Evolutionary conservation across 768 basidiomycete species (phyloP), one percentile per base, ranked within the genome.

Genomic region (Dentipellis sp.): DNA sequence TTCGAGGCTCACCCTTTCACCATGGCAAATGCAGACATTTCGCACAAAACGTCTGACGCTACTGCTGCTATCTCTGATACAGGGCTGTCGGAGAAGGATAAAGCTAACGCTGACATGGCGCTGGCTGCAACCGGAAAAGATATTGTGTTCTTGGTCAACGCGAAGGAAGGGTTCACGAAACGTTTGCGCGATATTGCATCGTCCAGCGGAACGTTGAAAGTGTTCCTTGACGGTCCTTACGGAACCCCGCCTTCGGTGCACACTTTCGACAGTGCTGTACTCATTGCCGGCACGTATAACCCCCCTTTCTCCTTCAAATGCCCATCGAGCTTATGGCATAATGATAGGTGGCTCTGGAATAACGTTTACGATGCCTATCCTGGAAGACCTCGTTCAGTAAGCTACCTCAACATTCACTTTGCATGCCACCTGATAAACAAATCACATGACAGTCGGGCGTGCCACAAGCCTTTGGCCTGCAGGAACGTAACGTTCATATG

Each of bases 1-100:
- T 73, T 77, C 34, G 78, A 84, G 64, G 67, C 78, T 0, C 83
- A 84, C 57, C 83, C 83, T 1, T 84, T 85, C 66, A 82, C 83
- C 0, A 83, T 84, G 54, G 71, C 79, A 6, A 78, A 69, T n/a
- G 63, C 58, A n/a, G 52, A 60, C 17, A 19, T 39, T 12, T n/a
- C 17, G 23, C 22, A 35, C 56, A 29, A 6, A 29, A 29, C 29
- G 3, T 29, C 29, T 29, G 29, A 29, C 6, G 29, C 38, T 29
- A 39, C 3, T 6, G 29, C 29, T 6, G 21, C 14, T 29, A 38
- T 14, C 17, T 36, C 14, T 56, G 52, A 14, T 53, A 52, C 37
- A 37, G 51, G 22, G 17, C 21, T 12, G 40, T 37, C n/a, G 19
- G 50, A 53, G 3, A 59, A 62, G 56, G 60, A 59, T 54, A 49